phyloP scores from a whole-genome alignment of 176 grass and related monocot species.

The Juncus effusus region DNA sequence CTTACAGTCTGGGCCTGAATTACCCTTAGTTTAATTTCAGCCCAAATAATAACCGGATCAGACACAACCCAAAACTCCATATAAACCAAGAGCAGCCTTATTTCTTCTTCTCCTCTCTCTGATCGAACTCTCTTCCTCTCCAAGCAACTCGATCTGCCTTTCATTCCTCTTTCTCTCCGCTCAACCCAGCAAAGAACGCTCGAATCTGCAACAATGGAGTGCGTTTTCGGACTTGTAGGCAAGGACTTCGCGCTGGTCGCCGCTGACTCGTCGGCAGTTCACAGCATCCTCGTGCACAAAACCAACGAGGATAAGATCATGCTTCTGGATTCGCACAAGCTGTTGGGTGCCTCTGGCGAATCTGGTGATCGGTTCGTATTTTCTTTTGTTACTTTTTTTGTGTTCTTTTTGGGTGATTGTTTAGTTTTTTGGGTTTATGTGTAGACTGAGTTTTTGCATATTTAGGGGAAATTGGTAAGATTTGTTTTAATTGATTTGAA shows the following conservation, averaged over 20 bases:
- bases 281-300: conserved; percentile 70
- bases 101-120: neutral
- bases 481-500: no score
- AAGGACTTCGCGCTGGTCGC: conserved; percentile 79
- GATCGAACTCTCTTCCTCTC: neutral
- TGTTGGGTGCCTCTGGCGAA: conserved; percentile 96
- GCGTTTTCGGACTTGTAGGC: conserved; percentile 74
- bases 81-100: no score
- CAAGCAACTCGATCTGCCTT: neutral
- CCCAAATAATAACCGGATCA: no score
- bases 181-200: neutral
- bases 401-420: neutral
- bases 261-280: conserved; percentile 82
- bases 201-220: conserved; percentile 55
- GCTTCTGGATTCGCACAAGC: conserved; percentile 94
- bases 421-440: no score
- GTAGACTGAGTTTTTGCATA: no score
- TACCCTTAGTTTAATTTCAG: no score
- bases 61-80: no score
- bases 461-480: no score
- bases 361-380: conserved; percentile 67
- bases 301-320: conserved; percentile 97
- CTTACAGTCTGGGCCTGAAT: no score
- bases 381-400: neutral
- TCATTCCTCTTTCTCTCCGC: neutral